phyloP scores from a whole-genome alignment of 2,329 filamentous ascomycete genomes.

The Hypoxylon sp. region DNA sequence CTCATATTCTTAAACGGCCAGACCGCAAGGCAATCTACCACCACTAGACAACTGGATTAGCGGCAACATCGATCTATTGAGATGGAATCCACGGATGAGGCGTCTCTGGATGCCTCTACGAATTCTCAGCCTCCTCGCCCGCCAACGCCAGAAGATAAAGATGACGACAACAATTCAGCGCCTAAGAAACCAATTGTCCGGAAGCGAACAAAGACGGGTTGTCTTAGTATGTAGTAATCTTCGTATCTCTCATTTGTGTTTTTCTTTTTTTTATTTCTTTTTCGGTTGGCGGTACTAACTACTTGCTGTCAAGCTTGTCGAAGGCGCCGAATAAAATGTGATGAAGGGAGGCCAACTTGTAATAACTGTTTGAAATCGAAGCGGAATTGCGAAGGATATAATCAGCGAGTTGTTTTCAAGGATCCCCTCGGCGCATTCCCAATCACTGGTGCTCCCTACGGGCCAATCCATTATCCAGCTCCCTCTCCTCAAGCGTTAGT shows the following conservation, averaged over 20 bases:
- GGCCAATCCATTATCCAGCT: constrained; percentile 62
- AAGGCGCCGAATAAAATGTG: constrained; percentile 96
- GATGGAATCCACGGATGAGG: constrained; percentile 53
- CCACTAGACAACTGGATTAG: constrained; percentile 24
- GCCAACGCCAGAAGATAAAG: constrained; percentile 54
- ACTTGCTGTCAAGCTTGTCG: constrained; percentile 77
- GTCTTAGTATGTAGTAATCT: constrained; percentile 78
- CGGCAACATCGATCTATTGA: constrained; percentile 34
- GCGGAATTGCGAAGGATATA: constrained; percentile 86
- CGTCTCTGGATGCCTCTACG: constrained; percentile 44
- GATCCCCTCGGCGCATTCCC: constrained; percentile 73
- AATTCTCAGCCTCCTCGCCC: constrained; percentile 53
- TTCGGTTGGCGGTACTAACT: constrained; percentile 40
- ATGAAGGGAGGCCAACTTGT: constrained; percentile 87
- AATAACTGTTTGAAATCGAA: constrained; percentile 91
- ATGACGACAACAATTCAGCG: constrained; percentile 60
- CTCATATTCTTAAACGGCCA: constrained; percentile 38
- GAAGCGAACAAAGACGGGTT: constrained; percentile 92
- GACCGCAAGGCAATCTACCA: constrained; percentile 34
- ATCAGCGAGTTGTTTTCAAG: constrained; percentile 85
- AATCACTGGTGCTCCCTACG: constrained; percentile 61
- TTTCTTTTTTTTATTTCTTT: constrained; percentile 13
- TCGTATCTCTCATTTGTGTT: constrained; percentile 26
- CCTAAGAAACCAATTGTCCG: constrained; percentile 66
- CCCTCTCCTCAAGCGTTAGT: constrained; percentile 63